Base-by-base conservation (phyloP, 495 filamentous ascomycete species). In the Penicillium bialowiezense region DNA sequence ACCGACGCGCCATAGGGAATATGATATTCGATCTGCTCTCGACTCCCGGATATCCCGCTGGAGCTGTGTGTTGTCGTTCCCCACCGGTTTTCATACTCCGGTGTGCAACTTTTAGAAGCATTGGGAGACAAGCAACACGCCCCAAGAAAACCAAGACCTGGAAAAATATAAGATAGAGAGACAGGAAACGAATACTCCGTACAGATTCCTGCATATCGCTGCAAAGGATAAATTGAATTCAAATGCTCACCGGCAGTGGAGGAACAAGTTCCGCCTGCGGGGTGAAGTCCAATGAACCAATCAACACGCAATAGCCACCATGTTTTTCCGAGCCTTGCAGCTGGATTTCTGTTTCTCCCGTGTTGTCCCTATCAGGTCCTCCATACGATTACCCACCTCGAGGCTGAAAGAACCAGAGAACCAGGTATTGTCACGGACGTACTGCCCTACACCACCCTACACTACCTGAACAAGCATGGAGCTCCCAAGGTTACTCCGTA, bases 271-370 rank as follows among this genome's bases (percentile, higher is more conserved):
- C 64, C 60, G 62, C 60, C 48, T 64, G 67, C 67, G 62, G 68
- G 58, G 62, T 67, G 61, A 59, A 46, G 51, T 54, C 41, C 49
- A 54, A 33, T 19, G 38, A 44, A 38, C 67, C 69, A 72, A 71
- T 71, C 63, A 68, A 21, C 50, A 51, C 4, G 34, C 44, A 14
- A 49, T 40, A 56, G 45, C 52, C 47, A 44, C 36, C 56, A 52
- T 40, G 33, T 24, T 48, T 52, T 67, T 63, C 68, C 66, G 57
- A 64, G 65, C 54, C 62, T 58, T 68, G 67, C 63, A 66, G 58
- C 36, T 32, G 18, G 17, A 7, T 32, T 37, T 26, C 5, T 44
- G 20, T 21, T 44, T 48, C 41, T 35, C 34, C 48, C 44, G 50
- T 52, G 39, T 54, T 44, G 26, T 59, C 43, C 50, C 50, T 62